Evolutionary conservation across 1,284 basidiomycete genomes (phyloP), one percentile per base, ranked within the genome.

Genomic region (Leucoagaricus sp.): DNA sequence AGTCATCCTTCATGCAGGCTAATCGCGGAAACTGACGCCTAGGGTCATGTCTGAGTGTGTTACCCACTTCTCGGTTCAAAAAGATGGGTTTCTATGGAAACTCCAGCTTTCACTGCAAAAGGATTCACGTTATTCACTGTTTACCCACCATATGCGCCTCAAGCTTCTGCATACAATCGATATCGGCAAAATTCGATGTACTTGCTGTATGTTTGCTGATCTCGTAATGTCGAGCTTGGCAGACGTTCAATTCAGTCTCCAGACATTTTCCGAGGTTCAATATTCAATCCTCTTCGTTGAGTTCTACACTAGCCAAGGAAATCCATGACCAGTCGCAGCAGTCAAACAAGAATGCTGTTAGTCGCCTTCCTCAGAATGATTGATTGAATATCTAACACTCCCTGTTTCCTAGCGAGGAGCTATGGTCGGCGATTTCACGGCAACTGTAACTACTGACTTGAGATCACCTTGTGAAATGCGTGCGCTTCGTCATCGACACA

Each of bases 241-340:
- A n/a, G n/a, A n/a, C n/a, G 38, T 21, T 21, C 40, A 19, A 25
- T 21, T 26, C 26, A 23, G n/a, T n/a, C n/a, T 44, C 49, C 55
- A 52, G 28, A 47, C 36, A 57, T 57, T 57, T 57, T 51, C 55
- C 55, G 55, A 57, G 44, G n/a, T 57, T 57, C 21, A 44, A 40
- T 21, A n/a, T 42, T 29, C 2, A 5, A n/a, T n/a, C n/a, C n/a
- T n/a, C n/a, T n/a, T n/a, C n/a, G n/a, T n/a, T n/a, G n/a, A n/a
- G n/a, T n/a, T n/a, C n/a, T n/a, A n/a, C n/a, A n/a, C n/a, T n/a
- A n/a, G n/a, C n/a, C n/a, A n/a, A n/a, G n/a, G n/a, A n/a, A n/a
- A n/a, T n/a, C n/a, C n/a, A n/a, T n/a, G n/a, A n/a, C n/a, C n/a
- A n/a, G n/a, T n/a, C n/a, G n/a, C n/a, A n/a, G n/a, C n/a, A n/a